phyloP scores from a whole-genome alignment of 345 rosid genomes.

The Citrus glauca region DNA sequence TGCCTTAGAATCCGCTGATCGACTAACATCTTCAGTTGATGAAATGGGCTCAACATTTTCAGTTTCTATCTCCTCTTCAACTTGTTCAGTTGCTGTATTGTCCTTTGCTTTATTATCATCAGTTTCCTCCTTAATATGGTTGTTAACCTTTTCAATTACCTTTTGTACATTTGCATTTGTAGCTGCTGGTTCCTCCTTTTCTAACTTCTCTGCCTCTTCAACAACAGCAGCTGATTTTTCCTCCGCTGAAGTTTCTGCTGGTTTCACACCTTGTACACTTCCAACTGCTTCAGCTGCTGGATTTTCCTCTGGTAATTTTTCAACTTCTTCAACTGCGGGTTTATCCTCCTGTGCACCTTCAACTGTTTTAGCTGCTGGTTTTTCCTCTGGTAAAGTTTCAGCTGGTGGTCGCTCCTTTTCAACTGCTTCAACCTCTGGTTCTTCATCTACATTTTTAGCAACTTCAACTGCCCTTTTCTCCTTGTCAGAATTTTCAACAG shows the following conservation, averaged over 20 bases:
- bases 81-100: conserved; percentile 5
- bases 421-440: neutral
- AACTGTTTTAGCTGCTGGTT: neutral
- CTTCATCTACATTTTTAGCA: neutral
- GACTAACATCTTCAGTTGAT: conserved; percentile 8
- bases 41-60: neutral
- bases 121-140: neutral
- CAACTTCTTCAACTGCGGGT: neutral
- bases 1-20: neutral
- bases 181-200: neutral
- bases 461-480: conserved; percentile 2
- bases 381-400: neutral
- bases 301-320: neutral
- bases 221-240: neutral
- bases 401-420: conserved; percentile 4
- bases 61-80: neutral
- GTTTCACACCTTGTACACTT: neutral
- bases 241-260: neutral
- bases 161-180: neutral
- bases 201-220: neutral
- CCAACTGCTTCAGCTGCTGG: neutral
- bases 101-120: neutral
- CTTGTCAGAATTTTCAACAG: neutral
- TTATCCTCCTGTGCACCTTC: neutral
- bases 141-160: neutral